Conservation (phyloP, 495 filamentous ascomycete genomes). For the Tricharina praecox region DNA sequence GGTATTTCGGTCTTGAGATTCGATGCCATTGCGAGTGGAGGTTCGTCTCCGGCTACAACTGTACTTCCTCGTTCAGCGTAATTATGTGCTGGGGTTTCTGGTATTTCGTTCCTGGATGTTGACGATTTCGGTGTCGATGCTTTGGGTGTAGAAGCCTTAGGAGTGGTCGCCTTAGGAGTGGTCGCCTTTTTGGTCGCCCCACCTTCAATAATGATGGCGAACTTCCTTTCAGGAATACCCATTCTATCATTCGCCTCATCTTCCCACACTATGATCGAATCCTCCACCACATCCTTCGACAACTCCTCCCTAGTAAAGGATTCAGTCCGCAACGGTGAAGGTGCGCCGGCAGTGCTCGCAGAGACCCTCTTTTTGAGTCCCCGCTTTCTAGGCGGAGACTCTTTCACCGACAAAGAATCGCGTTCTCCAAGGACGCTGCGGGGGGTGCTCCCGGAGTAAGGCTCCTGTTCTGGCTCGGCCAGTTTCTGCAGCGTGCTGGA, state of each 20-base stretch:
- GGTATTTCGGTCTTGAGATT: no score
- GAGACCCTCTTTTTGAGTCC: slow-evolving; percentile 19
- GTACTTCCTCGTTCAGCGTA: not conserved
- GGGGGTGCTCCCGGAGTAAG: not conserved
- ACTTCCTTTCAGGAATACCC: no score
- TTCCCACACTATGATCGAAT: slow-evolving; percentile 21
- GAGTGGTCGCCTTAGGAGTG: no score
- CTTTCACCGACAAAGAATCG: not conserved
- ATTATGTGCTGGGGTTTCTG: not conserved
- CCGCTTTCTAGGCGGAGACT: slow-evolving; percentile 21
- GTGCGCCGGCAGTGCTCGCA: slow-evolving; percentile 2
- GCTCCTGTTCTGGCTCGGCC: not conserved
- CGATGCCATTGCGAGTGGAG: no score
- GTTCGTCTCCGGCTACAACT: no score
- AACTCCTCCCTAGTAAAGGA: not conserved
- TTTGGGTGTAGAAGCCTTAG: no score
- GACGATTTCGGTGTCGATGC: no score
- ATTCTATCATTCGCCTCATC: slow-evolving; percentile 3
- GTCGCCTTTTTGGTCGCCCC: no score
- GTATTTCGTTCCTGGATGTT: no score
- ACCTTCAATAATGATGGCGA: no score
- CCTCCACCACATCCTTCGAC: not conserved
- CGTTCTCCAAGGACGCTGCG: not conserved
- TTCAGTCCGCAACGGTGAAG: slow-evolving; percentile 17
- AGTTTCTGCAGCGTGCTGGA: not conserved